Percentiles rank a stretch among this genome's conserved stretches.
phyloP scores from a whole-genome alignment of 2,329 filamentous ascomycete species.

The Claviceps sp. region DNA sequence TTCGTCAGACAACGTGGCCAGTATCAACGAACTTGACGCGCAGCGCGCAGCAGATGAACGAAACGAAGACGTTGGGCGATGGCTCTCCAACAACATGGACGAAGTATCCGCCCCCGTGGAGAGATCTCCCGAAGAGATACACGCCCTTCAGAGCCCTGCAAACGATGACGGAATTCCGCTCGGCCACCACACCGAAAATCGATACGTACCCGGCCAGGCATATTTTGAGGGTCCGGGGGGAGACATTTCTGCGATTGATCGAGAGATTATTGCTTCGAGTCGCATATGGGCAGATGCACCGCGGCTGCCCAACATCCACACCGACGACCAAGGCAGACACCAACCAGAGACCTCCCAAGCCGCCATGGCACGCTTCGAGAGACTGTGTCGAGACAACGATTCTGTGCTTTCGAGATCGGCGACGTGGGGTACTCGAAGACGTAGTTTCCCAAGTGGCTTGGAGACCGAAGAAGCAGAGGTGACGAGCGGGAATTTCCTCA shows the following conservation, averaged over 20 bases:
- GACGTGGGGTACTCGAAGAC: conserved; percentile 56
- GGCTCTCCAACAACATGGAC: conserved; percentile 28
- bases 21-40: conserved; percentile 34
- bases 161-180: conserved; percentile 29
- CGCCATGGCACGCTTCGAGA: conserved; percentile 39
- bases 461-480: conserved; percentile 43
- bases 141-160: conserved; percentile 9
- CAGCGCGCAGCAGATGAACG: conserved; percentile 29
- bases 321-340: conserved; percentile 15
- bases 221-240: conserved; percentile 33
- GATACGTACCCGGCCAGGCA: conserved; percentile 31
- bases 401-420: conserved; percentile 50
- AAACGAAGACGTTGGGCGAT: conserved; percentile 36
- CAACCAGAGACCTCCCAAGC: conserved; percentile 39
- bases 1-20: conserved; percentile 28
- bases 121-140: conserved; percentile 12
- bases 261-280: conserved; percentile 34
- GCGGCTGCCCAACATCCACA: conserved; percentile 29
- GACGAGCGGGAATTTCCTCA: conserved; percentile 47
- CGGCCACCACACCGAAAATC: conserved; percentile 36
- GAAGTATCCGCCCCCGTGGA: conserved; percentile 15
- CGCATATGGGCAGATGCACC: conserved; percentile 38
- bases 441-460: conserved; percentile 45
- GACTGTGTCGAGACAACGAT: conserved; percentile 38
- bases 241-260: conserved; percentile 31